These are phyloP conservation scores for Talaromyces sp. DNA, from an alignment of 2,329 filamentous ascomycete genomes.

Conservation along the genomic window DNA sequence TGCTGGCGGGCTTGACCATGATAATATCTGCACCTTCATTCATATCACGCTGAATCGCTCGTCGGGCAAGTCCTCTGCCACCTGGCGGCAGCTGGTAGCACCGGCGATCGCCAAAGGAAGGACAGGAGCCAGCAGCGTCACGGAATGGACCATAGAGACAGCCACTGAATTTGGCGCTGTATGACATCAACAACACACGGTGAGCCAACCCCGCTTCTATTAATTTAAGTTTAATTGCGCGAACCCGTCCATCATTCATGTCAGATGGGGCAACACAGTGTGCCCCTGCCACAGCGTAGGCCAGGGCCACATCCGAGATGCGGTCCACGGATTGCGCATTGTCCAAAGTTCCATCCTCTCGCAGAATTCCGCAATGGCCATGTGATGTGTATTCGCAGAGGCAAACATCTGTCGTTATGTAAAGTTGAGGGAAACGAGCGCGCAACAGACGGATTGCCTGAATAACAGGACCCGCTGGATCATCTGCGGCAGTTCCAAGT, in stretches of 20 bases:
- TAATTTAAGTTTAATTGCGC: conserved; percentile 95
- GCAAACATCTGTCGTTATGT: conserved; percentile 90
- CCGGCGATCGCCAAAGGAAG: conserved; percentile 89
- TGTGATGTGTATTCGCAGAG: conserved; percentile 98
- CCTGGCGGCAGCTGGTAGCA: conserved; percentile 97
- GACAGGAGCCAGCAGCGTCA: conserved; percentile 87
- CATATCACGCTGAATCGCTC: conserved; percentile 88
- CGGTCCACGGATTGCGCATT: conserved; percentile 92
- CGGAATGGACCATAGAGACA: conserved; percentile 97
- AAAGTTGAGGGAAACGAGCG: conserved; percentile 83
- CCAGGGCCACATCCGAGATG: conserved; percentile 95
- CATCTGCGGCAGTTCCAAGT: conserved; percentile 87
- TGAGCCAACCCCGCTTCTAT: conserved; percentile 94
- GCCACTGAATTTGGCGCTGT: conserved; percentile 95
- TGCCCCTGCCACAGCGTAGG: conserved; percentile 92
- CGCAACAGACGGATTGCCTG: conserved; percentile 81
- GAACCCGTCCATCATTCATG: conserved; percentile 98
- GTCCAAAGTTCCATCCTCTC: conserved; percentile 90
- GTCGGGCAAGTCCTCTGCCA: conserved; percentile 84
- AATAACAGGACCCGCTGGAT: conserved; percentile 90
- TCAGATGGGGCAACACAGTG: conserved; percentile 97
- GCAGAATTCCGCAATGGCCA: conserved; percentile 93
- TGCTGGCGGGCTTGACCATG: conserved; percentile 97
- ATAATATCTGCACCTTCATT: conserved; percentile 94
- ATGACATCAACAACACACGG: conserved; percentile 91